Evolutionary conservation across 2,329 filamentous ascomycete species (phyloP).

Genomic region (Cercospora sp.): DNA sequence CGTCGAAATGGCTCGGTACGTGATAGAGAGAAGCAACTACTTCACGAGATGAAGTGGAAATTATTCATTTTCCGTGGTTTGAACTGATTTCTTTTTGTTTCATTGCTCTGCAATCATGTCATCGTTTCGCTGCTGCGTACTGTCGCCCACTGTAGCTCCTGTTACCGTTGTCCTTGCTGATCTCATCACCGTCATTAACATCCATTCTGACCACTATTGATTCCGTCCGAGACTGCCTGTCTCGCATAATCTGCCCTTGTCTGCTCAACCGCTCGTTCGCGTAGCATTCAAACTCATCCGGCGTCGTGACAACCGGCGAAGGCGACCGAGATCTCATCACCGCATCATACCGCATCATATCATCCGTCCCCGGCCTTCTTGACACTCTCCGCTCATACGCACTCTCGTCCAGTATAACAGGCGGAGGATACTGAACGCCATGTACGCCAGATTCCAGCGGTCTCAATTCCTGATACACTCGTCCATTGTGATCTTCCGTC

Average conservation of each 20-base stretch:
- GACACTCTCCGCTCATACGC: neutral
- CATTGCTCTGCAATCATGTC: neutral
- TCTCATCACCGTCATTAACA: neutral
- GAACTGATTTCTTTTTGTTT: neutral
- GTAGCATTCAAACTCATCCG: conserved; percentile 29
- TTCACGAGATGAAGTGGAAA: neutral
- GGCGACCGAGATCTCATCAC: conserved; percentile 1
- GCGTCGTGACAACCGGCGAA: conserved; percentile 18
- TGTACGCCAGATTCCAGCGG: conserved; percentile 21
- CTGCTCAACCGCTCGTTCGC: conserved; percentile 18
- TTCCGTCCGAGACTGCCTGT: conserved; percentile 10
- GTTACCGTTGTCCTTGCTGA: neutral
- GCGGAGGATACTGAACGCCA: conserved; percentile 15
- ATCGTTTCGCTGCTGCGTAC: neutral
- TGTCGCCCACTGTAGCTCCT: neutral
- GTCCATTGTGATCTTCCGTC: neutral
- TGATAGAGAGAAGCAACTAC: neutral
- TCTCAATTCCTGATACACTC: conserved; percentile 16
- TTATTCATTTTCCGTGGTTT: neutral
- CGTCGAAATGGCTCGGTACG: too few relatives aligned
- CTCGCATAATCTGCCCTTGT: conserved; percentile 15
- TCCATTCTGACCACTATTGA: conserved; percentile 17
- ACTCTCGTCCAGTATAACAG: conserved; percentile 13
- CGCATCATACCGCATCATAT: neutral
- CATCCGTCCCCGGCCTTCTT: neutral